Base-by-base conservation (phyloP, 2,329 filamentous ascomycete genomes). In the Microsporum audouinii region DNA sequence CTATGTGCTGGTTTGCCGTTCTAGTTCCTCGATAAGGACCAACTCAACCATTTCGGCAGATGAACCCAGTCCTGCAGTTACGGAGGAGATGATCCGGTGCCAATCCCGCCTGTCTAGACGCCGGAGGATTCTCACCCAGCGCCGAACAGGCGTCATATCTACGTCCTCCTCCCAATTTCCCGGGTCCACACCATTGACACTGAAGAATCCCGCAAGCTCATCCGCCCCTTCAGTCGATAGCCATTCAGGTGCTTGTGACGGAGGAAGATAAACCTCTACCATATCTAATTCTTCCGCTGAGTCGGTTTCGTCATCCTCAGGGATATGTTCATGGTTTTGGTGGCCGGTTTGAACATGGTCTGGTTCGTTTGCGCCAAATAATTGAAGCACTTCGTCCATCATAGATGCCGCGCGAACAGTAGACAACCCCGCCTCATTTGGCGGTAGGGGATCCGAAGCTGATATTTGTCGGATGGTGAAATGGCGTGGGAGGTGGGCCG, bases 371-470 rank as follows among this genome's bases (percentile, higher is more conserved):
- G 51, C 7, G 10, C 55, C 53, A 8, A 62, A 47, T 23, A 59
- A 8, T 2, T 57, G 27, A 5, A 60, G 58, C 6, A 60, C 56
- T 8, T 59, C 56, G 47, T 58, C 55, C 4, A 56, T 38, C 29
- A 63, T 59, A 34, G 57, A 63, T 5, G 57, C 38, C 14, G 58
- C 33, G 53, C 14, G 38, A 17, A 12, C 56, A 31, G 31, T 29
- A 7, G 23, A 8, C 12, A 57, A 34, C 2, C 61, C 62, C 3
- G n/a, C 27, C 71, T 74, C 8, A 69, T 69, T 12, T 68, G 91
- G 91, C 23, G 91, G 89, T 12, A 96, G 76, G 1, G 90, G 90
- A 69, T 96, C 91, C 27, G 89, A 94, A 17, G 89, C 84, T 64
- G 88, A 91, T 1, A 86, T 85, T 55, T 84, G 78, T 38, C 80